Conservation (phyloP, 805 yeast genomes). For the Zygosaccharomyces kombuchaensis region DNA sequence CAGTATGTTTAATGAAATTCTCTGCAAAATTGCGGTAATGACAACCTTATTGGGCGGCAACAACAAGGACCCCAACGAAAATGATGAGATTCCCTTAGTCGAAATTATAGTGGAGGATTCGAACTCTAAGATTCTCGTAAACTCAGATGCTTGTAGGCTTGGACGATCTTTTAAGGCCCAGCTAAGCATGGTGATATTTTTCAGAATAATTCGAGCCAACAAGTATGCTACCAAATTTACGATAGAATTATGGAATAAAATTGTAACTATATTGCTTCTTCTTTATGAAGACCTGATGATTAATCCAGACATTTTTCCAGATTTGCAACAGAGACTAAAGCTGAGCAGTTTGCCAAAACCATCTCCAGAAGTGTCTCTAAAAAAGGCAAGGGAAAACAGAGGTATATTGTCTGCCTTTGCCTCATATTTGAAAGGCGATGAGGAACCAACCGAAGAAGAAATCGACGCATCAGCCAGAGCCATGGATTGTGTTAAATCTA, state of each 20-base stretch:
- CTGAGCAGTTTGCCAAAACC: constrained; percentile 56
- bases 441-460: constrained; percentile 92
- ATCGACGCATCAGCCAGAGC: constrained; percentile 81
- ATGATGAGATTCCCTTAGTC: constrained; percentile 39
- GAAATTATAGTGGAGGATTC: constrained; percentile 48
- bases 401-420: constrained; percentile 91
- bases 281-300: constrained; percentile 71
- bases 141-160: constrained; percentile 74
- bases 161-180: constrained; percentile 93
- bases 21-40: constrained; percentile 61
- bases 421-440: constrained; percentile 89
- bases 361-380: constrained; percentile 61
- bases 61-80: constrained; percentile 22
- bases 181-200: constrained; percentile 77
- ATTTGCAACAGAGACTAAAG: constrained; percentile 54
- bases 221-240: constrained; percentile 40
- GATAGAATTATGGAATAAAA: constrained; percentile 51
- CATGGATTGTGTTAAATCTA: constrained; percentile 73
- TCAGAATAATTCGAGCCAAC: constrained; percentile 65
- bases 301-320: constrained; percentile 58
- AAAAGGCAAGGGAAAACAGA: constrained; percentile 58
- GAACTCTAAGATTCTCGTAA: constrained; percentile 59
- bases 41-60: constrained; percentile 46
- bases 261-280: constrained; percentile 56
- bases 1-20: constrained; percentile 57